These are phyloP conservation scores for Colletotrichum nymphaeae DNA, from an alignment of 2,329 filamentous ascomycete species.

Conservation along the genomic window DNA sequence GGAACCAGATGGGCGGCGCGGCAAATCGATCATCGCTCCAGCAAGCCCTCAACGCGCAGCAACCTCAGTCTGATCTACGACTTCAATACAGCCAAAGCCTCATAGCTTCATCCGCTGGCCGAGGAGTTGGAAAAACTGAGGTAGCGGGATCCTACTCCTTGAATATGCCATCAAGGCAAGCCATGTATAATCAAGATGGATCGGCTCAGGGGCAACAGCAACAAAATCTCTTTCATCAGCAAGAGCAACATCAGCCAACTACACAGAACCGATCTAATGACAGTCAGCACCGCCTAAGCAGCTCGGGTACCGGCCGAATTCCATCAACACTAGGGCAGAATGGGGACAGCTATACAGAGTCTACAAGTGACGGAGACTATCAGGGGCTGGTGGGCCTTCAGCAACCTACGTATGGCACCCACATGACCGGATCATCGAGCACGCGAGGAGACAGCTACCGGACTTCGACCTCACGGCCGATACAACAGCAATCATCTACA, in stretches of 20 bases:
- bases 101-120: background rate
- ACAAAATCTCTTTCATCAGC: background rate
- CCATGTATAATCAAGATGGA: slow-evolving; percentile 7
- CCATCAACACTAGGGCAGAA: background rate
- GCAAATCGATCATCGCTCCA: background rate
- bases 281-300: slow-evolving; percentile 33
- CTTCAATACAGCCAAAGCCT: background rate
- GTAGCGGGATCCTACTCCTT: background rate
- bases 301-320: background rate
- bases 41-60: background rate
- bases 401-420: slow-evolving; percentile 9
- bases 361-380: slow-evolving; percentile 1
- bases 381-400: slow-evolving; percentile 1
- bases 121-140: background rate
- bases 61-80: background rate
- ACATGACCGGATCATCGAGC: background rate
- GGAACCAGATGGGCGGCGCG: background rate
- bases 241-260: background rate
- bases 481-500: slow-evolving; percentile 3
- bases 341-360: background rate
- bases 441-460: slow-evolving; percentile 1
- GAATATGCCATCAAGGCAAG: background rate
- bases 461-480: background rate
- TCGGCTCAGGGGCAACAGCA: slow-evolving; percentile 2
- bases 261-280: slow-evolving; percentile 1